phyloP scores from a whole-genome alignment of 2,329 filamentous ascomycete genomes.

The Berkeleyomyces rouxiae region DNA sequence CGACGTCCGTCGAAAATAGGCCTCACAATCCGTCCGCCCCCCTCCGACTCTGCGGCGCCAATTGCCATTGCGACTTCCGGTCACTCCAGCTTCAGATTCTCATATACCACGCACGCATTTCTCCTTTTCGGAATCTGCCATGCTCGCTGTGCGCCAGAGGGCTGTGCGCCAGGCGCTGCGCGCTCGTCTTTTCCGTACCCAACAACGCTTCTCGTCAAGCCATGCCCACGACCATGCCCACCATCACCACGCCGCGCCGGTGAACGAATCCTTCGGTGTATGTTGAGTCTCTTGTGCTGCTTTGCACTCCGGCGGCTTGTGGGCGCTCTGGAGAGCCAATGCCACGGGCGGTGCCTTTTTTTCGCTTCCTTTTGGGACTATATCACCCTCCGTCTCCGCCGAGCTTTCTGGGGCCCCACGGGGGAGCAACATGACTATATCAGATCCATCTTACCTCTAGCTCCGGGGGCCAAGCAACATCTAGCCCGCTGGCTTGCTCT shows the following conservation, averaged over 20 bases:
- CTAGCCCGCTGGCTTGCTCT: too few species aligned
- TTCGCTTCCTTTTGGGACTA: background rate
- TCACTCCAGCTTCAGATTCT: background rate
- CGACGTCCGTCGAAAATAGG: background rate
- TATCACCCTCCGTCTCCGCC: background rate
- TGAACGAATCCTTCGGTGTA: conserved; percentile 42
- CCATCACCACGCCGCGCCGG: conserved; percentile 27
- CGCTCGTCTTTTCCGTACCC: conserved; percentile 22
- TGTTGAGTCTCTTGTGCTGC: conserved; percentile 17
- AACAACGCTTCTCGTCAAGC: conserved; percentile 38
- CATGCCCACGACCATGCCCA: conserved; percentile 27
- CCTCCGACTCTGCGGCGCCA: background rate
- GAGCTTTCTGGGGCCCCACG: background rate
- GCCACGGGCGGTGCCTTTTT: background rate
- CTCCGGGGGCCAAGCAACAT: too few species aligned
- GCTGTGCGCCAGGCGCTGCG: conserved; percentile 22
- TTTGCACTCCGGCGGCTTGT: background rate
- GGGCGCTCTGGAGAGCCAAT: background rate
- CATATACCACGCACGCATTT: background rate
- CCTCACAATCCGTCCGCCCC: background rate
- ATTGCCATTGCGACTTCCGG: background rate
- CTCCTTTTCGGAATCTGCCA: conserved; percentile 17
- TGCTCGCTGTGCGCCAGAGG: conserved; percentile 31
- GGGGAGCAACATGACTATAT: background rate
- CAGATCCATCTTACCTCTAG: background rate